Evolutionary conservation across 2,329 filamentous ascomycete genomes (phyloP), one percentile per base, ranked within the genome.

Genomic region (Cladophialophora exuberans): DNA sequence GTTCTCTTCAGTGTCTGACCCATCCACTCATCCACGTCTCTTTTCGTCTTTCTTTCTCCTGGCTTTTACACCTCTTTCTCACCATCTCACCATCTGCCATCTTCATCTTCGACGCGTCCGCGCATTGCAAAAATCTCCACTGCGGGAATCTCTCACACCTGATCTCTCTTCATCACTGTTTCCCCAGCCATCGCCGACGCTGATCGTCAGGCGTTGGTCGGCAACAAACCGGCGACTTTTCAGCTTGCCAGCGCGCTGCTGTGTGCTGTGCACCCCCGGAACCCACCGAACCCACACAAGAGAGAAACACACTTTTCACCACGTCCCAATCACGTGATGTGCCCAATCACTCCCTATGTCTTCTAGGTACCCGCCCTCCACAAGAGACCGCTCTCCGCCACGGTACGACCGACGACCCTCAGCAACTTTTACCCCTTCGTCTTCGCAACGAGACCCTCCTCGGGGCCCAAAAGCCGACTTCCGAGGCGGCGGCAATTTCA

Each of bases 401-500:
- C 82, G 85, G 56, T 90, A 90, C 61, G 88, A 92, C 68, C 82
- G 87, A 58, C 83, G 89, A 52, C 83, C 86, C 46, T 85, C 85
- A 83, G 79, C 2, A 77, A 78, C 49, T 83, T 86, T 65, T 25
- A 23, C 26, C 22, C 6, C 39, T 26, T 6, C 39, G n/a, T 42
- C 39, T 4, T 42, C 68, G 69, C 78, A 80, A 10, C 81, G 87
- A 62, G 89, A 95, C 60, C 86, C 89, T 1, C 91, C 91, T 2
- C 82, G 90, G 52, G 91, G 89, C 0, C 90, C 91, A 9, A 90
- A 92, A 70, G 89, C 88, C 3, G 88, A 56, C 74, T 83, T 25
- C 81, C 83, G n/a, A 83, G 80, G 60, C 85, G 84, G 26, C 65
- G 67, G 18, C 62, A 71, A 66, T 59, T 72, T 67, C 57, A 69